Evolutionary conservation across 805 yeast genomes (phyloP), one percentile per base, ranked within the genome.

Genomic region (Hanseniaspora clermontiae): DNA sequence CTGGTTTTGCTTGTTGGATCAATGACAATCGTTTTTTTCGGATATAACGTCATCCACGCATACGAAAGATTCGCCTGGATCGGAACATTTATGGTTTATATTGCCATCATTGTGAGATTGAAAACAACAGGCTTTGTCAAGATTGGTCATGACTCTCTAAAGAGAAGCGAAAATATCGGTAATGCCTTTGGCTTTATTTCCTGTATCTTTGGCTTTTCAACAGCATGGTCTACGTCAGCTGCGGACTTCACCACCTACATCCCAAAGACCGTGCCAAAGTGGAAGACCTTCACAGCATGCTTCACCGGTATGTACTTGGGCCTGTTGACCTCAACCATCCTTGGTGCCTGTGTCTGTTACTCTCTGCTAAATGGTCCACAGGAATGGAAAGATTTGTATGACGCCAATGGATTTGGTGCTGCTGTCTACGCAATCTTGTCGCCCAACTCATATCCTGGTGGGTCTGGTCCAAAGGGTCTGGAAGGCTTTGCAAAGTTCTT

Each of bases 171-270:
- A 31, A 83, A 83, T 58, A 95, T 93, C 32, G 96, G 87, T 60
- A 64, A 69, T 64, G 89, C 87, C n/a, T 73, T 89, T 58, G 80
- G 91, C 24, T 87, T 84, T 62, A 96, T 96, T 67, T 83, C 89
- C 68, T 72, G 95, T 46, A 69, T 85, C 61, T 90, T 79, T 64
- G 96, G 96, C 60, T 89, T 83, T 65, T 95, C 95, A 49, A 79
- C 95, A 53, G 96, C 96, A 60, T 89, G 97, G 97, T 80, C 95
- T 57, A 83, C 96, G 19, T 87, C 83, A 63, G 93, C 96, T 32
- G 81, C 95, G 50, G 97, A 89, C 72, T 90, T 89, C 72, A 87
- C 95, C 51, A 88, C 84, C 46, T 90, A 87, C 74, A 87, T 85
- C 78, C 87, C 85, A 62, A 73, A 77, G 63, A 76, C 78, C 65